Conservation (phyloP, 164 flowering plant genomes). For the Pachysandra terminalis region DNA sequence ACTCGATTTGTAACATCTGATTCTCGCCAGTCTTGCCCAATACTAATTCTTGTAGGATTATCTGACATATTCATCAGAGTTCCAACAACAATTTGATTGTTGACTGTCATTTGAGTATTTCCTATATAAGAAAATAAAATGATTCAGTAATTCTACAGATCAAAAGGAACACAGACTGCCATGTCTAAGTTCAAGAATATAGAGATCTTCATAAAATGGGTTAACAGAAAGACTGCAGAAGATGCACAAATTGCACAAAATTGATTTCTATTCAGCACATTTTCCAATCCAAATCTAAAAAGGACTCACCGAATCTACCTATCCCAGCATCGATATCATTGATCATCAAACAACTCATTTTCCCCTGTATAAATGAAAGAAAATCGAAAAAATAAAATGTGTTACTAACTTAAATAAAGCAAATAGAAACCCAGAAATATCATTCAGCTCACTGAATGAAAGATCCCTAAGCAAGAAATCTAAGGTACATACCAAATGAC, state of each 20-base stretch:
- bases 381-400: slow-evolving; percentile 4
- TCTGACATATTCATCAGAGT: slow-evolving; percentile 90
- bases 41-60: slow-evolving; percentile 93
- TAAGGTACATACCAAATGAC: no score
- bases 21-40: slow-evolving; percentile 93
- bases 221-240: neutral
- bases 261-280: neutral
- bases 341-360: slow-evolving; percentile 92
- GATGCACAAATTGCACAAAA: neutral
- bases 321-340: slow-evolving; percentile 97
- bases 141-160: neutral
- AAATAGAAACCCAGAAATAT: neutral
- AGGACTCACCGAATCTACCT: slow-evolving; percentile 84
- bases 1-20: slow-evolving; percentile 70
- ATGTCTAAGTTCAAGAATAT: neutral
- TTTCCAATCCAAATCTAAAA: neutral
- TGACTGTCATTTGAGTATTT: slow-evolving; percentile 93
- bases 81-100: slow-evolving; percentile 94
- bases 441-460: neutral
- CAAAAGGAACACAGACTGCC: neutral
- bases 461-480: neutral
- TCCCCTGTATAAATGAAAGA: slow-evolving; percentile 54
- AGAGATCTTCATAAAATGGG: no score
- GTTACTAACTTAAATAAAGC: neutral
- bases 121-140: slow-evolving; percentile 36